These are phyloP conservation scores for Nephelium lappaceum DNA, from an alignment of 345 rosid genomes.

Conservation along the genomic window DNA sequence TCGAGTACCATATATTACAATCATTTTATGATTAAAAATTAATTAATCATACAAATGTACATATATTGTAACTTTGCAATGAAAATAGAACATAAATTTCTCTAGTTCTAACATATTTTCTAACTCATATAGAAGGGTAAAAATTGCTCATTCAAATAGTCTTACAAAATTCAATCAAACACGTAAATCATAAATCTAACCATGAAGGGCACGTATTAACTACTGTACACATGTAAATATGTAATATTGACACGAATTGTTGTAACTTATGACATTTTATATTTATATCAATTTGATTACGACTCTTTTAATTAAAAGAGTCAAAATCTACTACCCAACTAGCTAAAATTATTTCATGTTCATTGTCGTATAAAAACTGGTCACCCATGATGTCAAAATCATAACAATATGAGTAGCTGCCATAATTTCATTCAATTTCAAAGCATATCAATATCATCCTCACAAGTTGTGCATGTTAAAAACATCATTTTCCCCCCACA, in stretches of 20 bases:
- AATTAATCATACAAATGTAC: too few relatives aligned
- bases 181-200: background rate
- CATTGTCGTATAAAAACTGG: background rate
- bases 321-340: background rate
- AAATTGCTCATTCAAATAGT: background rate
- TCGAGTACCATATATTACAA: too few relatives aligned
- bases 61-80: too few relatives aligned
- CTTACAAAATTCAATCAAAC: background rate
- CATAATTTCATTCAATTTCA: background rate
- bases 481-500: background rate
- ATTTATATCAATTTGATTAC: too few relatives aligned
- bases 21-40: too few relatives aligned
- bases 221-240: too few relatives aligned
- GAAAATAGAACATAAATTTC: background rate
- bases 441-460: background rate
- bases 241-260: too few relatives aligned
- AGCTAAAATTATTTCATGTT: background rate
- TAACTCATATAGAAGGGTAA: background rate
- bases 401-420: background rate
- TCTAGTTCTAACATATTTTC: background rate
- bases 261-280: too few relatives aligned
- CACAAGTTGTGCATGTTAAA: constrained; percentile 7
- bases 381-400: background rate
- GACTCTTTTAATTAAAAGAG: background rate
- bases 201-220: background rate